Base-by-base conservation (phyloP, 2,329 filamentous ascomycete species). In the Ascochyta koolunga region DNA sequence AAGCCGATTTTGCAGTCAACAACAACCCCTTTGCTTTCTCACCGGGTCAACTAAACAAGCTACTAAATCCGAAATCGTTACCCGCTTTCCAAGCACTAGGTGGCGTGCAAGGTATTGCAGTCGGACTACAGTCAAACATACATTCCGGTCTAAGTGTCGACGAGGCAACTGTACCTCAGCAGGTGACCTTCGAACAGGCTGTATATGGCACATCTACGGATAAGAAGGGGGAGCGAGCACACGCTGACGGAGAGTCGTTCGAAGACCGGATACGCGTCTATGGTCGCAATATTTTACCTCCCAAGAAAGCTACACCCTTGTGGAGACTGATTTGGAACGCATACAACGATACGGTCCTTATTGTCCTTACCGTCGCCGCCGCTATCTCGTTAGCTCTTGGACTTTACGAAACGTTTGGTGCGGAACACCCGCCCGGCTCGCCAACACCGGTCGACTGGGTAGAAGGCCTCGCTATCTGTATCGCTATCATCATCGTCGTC, bases 311-410 rank as follows among this genome's bases (percentile, higher is more conserved):
- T 2, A 86, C 84, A 24, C 80, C 84, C 2, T 79, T 90, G 35
- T 79, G 84, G 63, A 78, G 76, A 53, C 68, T 89, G 7, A 79
- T 86, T 54, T 90, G 87, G 87, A 83, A 83, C 57, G 86, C 88
- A 2, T 89, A 89, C 71, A 88, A 90, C 61, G 89, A 91, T 73
- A 89, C 88, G 60, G 86, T 91, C 31, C 82, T 91, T 33, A 87
- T 91, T 33, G 75, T 91, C 5, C 76, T 91, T 54, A 88, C 87
- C 0, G 80, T 85, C 31, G 88, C 88, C 9, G 89, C 88, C 1
- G 77, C 86, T 10, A 80, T 91, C 10, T 91, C 88, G 0, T 74
- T 91, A 7, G 86, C 85, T 8, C 77, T 91, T 10, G 88, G 89
- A 9, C 76, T 91, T 2, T 91, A 91, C 64, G 83, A 89, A 68